These are phyloP conservation scores for Candida easanensis DNA, from an alignment of 805 yeast genomes.

Conservation along the genomic window DNA sequence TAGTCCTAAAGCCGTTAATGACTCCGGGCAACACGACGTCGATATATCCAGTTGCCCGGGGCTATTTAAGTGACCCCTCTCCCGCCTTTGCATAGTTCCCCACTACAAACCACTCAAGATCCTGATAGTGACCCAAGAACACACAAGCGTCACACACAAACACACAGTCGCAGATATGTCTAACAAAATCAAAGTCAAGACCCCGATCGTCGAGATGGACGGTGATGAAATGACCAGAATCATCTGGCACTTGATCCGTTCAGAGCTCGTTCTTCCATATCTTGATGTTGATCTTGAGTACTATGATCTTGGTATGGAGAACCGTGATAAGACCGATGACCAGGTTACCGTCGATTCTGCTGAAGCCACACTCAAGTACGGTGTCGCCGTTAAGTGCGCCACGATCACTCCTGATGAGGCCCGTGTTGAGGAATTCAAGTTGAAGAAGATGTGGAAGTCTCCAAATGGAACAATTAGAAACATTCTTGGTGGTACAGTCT, in stretches of 20 bases:
- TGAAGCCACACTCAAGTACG: conserved; percentile 79
- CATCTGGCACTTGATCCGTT: conserved; percentile 90
- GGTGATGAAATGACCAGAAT: conserved; percentile 98
- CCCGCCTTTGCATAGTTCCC: not conserved
- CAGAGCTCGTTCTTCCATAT: conserved; percentile 80
- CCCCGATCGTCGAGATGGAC: conserved; percentile 94
- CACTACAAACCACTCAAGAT: not conserved
- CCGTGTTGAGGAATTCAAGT: conserved; percentile 83
- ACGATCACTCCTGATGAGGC: conserved; percentile 98
- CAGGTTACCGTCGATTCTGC: conserved; percentile 89
- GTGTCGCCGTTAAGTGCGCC: conserved; percentile 96
- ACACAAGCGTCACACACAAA: not conserved
- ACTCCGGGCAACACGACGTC: not conserved
- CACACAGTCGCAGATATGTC: too few relatives aligned
- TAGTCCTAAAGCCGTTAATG: not conserved
- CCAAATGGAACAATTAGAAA: conserved; percentile 98
- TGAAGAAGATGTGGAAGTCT: conserved; percentile 96
- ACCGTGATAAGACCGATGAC: conserved; percentile 86
- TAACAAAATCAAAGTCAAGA: conserved; percentile 72
- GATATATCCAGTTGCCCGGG: not conserved
- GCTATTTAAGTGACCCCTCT: not conserved
- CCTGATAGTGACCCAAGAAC: not conserved
- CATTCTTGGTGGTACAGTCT: conserved; percentile 93
- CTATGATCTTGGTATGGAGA: conserved; percentile 84
- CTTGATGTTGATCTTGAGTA: conserved; percentile 85